Base-by-base conservation (phyloP, 1,284 basidiomycete species). In the Volvariella volvacea region DNA sequence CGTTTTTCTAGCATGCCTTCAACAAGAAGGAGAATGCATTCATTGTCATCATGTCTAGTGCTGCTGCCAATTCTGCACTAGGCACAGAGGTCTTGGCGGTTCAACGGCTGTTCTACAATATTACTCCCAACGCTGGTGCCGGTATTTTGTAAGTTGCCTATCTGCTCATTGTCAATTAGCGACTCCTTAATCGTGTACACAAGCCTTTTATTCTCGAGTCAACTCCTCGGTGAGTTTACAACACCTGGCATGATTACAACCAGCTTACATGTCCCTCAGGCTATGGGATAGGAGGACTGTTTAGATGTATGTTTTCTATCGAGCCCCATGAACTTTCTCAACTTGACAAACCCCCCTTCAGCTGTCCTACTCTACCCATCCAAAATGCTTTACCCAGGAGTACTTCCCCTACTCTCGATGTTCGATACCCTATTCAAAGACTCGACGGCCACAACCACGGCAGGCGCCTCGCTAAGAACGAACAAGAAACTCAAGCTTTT, bases 71-170 rank as follows among this genome's bases (percentile, higher is more conserved):
- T 3, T 76, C 78, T 0, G 82, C 83, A 0, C 69, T 82, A 34
- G 83, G 74, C 1, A 82, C 82, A 39, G 76, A 80, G 46, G 69
- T 88, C 31, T 71, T 85, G 39, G 79, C 82, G 0, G 80, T 81
- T 0, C 71, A 86, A 39, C 70, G 76, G 37, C 51, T 68, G 20
- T 72, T 61, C 38, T 83, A 85, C 50, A 67, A 77, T 50, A 70
- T 80, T 45, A 72, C 61, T 2, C 70, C 80, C 1, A 74, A 78
- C 46, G 60, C 70, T 12, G 73, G 60, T 3, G 60, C 72, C 4
- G 76, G 78, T 16, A 74, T 81, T 39, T 74, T 81, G 60, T 61
- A 42, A 44, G 57, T 51, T 9, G 9, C n/a, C 30, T n/a, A 9
- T 31, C n/a, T 31, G 30, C n/a, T n/a, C 30, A 9, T 31, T 31